Conservation (phyloP, 306 rosid species). For the Geum urbanum region DNA sequence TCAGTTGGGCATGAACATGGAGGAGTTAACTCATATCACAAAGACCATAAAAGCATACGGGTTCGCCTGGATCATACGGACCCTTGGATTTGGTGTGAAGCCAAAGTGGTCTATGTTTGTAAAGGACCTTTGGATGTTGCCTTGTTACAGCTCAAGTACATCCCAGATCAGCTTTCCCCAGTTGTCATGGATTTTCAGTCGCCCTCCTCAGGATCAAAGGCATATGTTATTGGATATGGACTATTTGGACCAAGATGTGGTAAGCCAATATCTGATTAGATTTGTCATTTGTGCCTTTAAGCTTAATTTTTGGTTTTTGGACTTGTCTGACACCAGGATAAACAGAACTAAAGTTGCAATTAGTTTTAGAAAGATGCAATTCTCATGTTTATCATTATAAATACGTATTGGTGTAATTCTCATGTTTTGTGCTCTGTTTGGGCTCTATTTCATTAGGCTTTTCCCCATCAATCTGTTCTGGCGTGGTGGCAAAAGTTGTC, state of each 20-base stretch:
- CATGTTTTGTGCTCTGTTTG: conserved; percentile 14
- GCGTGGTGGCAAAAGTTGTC: conserved; percentile 82
- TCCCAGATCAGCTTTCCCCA: conserved; percentile 68
- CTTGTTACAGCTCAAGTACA: conserved; percentile 62
- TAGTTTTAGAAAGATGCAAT: neutral
- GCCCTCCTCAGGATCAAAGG: conserved; percentile 75
- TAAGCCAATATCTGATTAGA: conserved; percentile 22
- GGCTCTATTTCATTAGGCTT: conserved; percentile 42
- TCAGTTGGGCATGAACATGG: conserved; percentile 33
- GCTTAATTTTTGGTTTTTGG: too few relatives aligned
- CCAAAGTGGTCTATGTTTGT: conserved; percentile 69
- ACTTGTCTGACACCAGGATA: too few relatives aligned
- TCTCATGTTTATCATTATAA: neutral
- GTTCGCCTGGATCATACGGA: conserved; percentile 72
- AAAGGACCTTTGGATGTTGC: conserved; percentile 95
- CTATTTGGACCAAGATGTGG: conserved; percentile 90
- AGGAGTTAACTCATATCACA: conserved; percentile 29
- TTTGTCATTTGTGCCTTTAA: neutral
- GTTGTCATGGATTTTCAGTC: conserved; percentile 48
- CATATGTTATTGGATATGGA: conserved; percentile 83
- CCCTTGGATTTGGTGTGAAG: conserved; percentile 79
- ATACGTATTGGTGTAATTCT: neutral
- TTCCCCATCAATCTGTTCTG: conserved; percentile 80
- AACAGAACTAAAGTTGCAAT: neutral
- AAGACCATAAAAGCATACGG: conserved; percentile 48